Evolutionary conservation across 306 rosid species (phyloP).

Genomic region (Hippophae gyantsensis): DNA sequence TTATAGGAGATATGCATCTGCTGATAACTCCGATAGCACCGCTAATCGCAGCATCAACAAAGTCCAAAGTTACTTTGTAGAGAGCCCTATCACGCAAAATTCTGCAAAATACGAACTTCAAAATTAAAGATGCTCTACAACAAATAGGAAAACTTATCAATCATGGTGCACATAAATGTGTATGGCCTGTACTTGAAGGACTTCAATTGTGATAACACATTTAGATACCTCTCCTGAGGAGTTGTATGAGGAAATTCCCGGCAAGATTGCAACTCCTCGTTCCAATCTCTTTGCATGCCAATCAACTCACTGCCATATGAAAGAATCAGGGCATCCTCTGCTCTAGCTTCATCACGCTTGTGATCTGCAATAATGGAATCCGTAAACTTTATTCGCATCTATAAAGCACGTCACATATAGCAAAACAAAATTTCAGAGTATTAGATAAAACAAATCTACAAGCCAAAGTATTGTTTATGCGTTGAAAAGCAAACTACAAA

Average conservation of each 20-base stretch:
- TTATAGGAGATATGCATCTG: conserved; percentile 95
- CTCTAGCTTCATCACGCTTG: conserved; percentile 85
- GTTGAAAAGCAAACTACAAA: background rate
- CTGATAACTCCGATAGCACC: conserved; percentile 93
- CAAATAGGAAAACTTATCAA: too few relatives aligned
- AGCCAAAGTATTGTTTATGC: background rate
- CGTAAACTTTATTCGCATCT: conserved; percentile 1
- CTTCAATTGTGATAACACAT: conserved; percentile 8
- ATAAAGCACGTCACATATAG: conserved; percentile 6
- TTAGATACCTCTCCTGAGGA: conserved; percentile 84
- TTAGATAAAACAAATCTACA: background rate
- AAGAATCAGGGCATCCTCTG: conserved; percentile 85
- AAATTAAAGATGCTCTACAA: background rate
- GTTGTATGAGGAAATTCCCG: conserved; percentile 89
- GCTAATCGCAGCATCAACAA: conserved; percentile 87
- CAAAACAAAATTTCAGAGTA: conserved; percentile 7
- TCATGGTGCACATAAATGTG: too few relatives aligned
- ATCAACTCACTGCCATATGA: conserved; percentile 89
- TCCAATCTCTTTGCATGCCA: conserved; percentile 99
- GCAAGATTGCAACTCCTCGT: conserved; percentile 97
- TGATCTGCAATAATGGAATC: conserved; percentile 50
- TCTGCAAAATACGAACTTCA: conserved; percentile 31
- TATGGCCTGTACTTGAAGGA: too few relatives aligned
- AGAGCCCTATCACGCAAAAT: conserved; percentile 97
- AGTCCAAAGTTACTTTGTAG: conserved; percentile 95